Conservation (phyloP, 768 basidiomycete genomes). For the Naganishia kalamii region DNA sequence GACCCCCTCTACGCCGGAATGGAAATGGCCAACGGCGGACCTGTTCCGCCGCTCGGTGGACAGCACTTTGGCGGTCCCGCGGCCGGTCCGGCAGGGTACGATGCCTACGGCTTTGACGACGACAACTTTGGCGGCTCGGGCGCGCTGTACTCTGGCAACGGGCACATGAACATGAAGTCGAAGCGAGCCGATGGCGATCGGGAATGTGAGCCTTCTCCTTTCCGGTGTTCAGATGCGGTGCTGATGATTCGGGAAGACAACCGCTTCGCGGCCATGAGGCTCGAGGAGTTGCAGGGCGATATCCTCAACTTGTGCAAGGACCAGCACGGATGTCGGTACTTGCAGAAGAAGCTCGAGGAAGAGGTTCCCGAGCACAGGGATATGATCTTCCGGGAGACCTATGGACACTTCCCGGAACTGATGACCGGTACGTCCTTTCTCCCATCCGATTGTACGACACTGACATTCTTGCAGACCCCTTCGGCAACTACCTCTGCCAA, state of each 20-base stretch:
- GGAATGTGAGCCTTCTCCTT: constrained; percentile 55
- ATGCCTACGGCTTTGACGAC: constrained; percentile 44
- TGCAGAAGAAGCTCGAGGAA: constrained; percentile 98
- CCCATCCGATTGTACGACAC: background rate
- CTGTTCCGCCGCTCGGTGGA: constrained; percentile 26
- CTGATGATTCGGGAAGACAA: constrained; percentile 58
- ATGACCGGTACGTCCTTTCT: constrained; percentile 70
- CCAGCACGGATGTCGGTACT: constrained; percentile 95
- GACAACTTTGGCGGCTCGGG: constrained; percentile 45
- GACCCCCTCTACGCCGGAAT: constrained; percentile 36
- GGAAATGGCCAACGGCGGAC: constrained; percentile 18
- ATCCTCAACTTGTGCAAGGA: constrained; percentile 93
- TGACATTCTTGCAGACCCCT: constrained; percentile 62
- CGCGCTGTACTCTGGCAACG: constrained; percentile 43
- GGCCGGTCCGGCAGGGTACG: constrained; percentile 24
- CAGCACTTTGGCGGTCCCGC: constrained; percentile 19
- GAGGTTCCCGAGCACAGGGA: constrained; percentile 91
- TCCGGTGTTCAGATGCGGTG: background rate
- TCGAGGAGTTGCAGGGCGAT: constrained; percentile 93
- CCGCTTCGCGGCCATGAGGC: constrained; percentile 87
- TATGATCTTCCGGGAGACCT: constrained; percentile 99
- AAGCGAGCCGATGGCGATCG: constrained; percentile 89
- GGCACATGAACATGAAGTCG: constrained; percentile 68
- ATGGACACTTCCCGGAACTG: constrained; percentile 91
- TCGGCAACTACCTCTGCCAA: constrained; percentile 98